phyloP scores from a whole-genome alignment of 2,329 filamentous ascomycete genomes.

The Clarireedia monteithiana region DNA sequence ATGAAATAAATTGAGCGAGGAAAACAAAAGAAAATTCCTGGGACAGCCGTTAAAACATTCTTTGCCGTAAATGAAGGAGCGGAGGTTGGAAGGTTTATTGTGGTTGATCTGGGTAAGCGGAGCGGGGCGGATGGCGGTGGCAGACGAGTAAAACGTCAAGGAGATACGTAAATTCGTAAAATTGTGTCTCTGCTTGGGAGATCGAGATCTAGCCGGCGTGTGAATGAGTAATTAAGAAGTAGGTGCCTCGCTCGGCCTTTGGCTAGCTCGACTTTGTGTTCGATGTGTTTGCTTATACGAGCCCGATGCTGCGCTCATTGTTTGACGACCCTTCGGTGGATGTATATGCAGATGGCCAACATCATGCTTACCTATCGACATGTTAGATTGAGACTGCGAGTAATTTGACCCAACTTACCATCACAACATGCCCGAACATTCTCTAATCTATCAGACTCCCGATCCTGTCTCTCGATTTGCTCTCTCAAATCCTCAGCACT shows the following conservation, averaged over 20 bases:
- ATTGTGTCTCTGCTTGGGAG: background rate
- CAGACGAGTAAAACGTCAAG: background rate
- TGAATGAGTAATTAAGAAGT: background rate
- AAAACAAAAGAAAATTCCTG: too few species aligned
- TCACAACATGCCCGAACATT: slow-evolving; percentile 97
- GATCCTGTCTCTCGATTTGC: slow-evolving; percentile 71
- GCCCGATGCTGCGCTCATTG: slow-evolving; percentile 15
- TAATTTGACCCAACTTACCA: slow-evolving; percentile 52
- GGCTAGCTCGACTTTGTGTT: slow-evolving; percentile 16
- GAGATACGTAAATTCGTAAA: slow-evolving; percentile 8
- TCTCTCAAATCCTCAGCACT: slow-evolving; percentile 76
- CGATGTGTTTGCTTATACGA: slow-evolving; percentile 9
- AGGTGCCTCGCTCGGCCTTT: slow-evolving; percentile 9
- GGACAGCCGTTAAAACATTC: too few species aligned
- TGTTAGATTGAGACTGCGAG: slow-evolving; percentile 15
- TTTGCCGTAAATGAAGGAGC: too few species aligned
- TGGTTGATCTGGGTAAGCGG: too few species aligned
- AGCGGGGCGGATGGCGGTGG: too few species aligned
- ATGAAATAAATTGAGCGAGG: too few species aligned
- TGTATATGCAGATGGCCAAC: slow-evolving; percentile 49
- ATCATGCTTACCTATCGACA: slow-evolving; percentile 61
- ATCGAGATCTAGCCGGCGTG: background rate
- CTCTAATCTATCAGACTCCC: slow-evolving; percentile 73
- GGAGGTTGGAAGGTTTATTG: too few species aligned
- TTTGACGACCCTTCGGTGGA: slow-evolving; percentile 37